Evolutionary conservation across 495 filamentous ascomycete species (phyloP).

Genomic region (Neurospora discreta): DNA sequence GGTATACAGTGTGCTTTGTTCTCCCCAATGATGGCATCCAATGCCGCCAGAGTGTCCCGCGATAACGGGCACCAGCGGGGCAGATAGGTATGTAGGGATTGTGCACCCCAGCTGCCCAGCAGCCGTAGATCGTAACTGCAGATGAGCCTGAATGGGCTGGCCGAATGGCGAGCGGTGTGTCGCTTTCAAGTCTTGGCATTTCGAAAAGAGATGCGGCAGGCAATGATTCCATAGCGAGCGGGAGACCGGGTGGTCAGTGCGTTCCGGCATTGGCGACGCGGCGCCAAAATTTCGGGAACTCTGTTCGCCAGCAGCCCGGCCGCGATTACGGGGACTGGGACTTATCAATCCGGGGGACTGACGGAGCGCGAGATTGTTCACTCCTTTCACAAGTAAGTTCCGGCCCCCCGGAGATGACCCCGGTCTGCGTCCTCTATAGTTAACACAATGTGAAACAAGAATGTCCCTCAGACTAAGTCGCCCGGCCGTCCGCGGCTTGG

Average conservation of each 20-base stretch:
- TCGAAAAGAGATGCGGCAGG: not conserved
- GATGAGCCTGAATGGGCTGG: conserved; percentile 1
- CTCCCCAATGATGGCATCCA: not conserved
- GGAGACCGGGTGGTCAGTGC: not conserved
- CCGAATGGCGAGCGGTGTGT: conserved; percentile 18
- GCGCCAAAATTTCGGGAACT: conserved; percentile 21
- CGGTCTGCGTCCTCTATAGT: not conserved
- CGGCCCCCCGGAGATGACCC: not conserved
- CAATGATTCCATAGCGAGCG: not conserved
- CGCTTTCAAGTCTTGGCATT: not conserved
- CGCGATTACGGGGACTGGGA: not conserved
- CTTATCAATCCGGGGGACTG: not conserved
- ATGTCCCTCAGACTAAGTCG: conserved; percentile 26
- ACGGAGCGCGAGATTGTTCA: not conserved
- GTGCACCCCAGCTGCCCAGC: not conserved
- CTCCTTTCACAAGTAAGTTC: not conserved
- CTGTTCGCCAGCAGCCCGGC: not conserved
- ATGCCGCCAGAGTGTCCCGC: conserved; percentile 8
- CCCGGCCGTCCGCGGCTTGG: conserved; percentile 17
- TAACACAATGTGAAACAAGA: not conserved
- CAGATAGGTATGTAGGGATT: conserved; percentile 10
- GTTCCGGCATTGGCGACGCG: not conserved
- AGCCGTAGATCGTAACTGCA: not conserved
- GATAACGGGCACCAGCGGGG: conserved; percentile 12
- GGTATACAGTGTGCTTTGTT: conserved; percentile 3